Percentiles rank a stretch among this genome's conserved stretches.
These are phyloP conservation scores for Candida insectalens DNA, from an alignment of 805 yeast genomes.

Conservation along the genomic window DNA sequence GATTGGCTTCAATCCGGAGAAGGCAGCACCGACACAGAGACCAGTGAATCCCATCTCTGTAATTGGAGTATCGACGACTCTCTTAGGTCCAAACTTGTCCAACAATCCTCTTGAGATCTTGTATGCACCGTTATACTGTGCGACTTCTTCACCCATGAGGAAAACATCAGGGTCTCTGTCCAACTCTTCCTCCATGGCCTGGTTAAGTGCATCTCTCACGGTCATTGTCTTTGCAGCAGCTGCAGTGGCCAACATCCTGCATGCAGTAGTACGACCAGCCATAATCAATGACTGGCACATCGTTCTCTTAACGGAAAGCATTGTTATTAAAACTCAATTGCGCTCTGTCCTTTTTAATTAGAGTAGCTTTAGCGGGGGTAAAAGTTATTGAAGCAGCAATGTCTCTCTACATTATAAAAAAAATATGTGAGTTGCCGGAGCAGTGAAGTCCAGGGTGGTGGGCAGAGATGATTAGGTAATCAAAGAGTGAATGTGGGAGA, in stretches of 20 bases:
- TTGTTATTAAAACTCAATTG: no score
- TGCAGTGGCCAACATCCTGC: conserved; percentile 26
- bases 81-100: conserved; percentile 90
- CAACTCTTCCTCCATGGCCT: conserved; percentile 94
- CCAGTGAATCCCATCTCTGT: conserved; percentile 99
- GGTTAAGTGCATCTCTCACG: conserved; percentile 93
- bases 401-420: no score
- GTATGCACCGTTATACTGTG: conserved; percentile 98
- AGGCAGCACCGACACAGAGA: conserved; percentile 90
- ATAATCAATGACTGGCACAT: no score
- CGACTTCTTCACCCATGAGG: conserved; percentile 98
- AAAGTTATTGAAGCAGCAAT: no score
- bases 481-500: no score
- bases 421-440: no score
- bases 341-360: no score
- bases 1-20: conserved; percentile 91
- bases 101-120: conserved; percentile 92
- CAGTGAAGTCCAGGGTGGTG: no score
- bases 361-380: no score
- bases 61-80: conserved; percentile 94
- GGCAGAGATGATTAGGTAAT: no score
- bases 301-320: conserved; percentile 8
- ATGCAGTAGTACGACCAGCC: no score
- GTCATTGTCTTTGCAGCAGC: conserved; percentile 56
- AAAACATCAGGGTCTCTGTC: conserved; percentile 92